phyloP scores from a whole-genome alignment of 1,284 basidiomycete species.

The Cryptococcus floricola region DNA sequence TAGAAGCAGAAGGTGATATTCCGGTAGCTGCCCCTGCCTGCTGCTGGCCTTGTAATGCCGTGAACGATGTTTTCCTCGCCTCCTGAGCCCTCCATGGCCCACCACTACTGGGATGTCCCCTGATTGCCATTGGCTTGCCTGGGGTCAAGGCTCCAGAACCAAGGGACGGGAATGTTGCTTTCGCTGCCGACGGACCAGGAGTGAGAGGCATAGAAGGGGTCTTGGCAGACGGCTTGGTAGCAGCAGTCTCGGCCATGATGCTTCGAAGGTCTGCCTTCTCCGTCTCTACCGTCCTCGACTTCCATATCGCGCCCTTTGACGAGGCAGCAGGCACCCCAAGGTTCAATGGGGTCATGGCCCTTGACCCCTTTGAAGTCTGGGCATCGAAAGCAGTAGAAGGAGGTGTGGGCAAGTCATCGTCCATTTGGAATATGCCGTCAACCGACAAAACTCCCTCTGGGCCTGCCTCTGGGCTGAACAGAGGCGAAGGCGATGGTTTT shows the following conservation, averaged over 20 bases:
- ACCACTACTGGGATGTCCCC: constrained; percentile 12
- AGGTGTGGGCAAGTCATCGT: constrained; percentile 39
- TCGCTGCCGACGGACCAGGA: neutral
- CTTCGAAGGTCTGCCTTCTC: constrained; percentile 67
- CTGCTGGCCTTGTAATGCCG: constrained; percentile 35
- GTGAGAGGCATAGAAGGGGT: neutral
- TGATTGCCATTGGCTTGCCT: neutral
- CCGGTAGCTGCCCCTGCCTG: neutral
- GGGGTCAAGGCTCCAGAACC: neutral
- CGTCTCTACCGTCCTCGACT: constrained; percentile 48
- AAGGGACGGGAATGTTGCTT: neutral
- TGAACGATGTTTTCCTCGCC: constrained; percentile 24
- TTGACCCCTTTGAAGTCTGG: constrained; percentile 34
- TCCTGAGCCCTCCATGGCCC: constrained; percentile 33
- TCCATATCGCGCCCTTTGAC: constrained; percentile 48
- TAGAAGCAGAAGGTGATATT: neutral
- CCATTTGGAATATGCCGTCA: constrained; percentile 51
- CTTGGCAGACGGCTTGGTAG: constrained; percentile 25
- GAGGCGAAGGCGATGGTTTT: constrained; percentile 20
- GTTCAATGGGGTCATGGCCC: constrained; percentile 55
- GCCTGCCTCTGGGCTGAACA: constrained; percentile 22
- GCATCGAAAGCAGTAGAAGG: constrained; percentile 12
- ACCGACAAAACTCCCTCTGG: constrained; percentile 10
- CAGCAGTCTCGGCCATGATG: constrained; percentile 71
- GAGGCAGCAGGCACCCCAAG: constrained; percentile 13